These are phyloP conservation scores for Fraxinus quadrangulata DNA, from an alignment of 257 asterid species.

Conservation along the genomic window DNA sequence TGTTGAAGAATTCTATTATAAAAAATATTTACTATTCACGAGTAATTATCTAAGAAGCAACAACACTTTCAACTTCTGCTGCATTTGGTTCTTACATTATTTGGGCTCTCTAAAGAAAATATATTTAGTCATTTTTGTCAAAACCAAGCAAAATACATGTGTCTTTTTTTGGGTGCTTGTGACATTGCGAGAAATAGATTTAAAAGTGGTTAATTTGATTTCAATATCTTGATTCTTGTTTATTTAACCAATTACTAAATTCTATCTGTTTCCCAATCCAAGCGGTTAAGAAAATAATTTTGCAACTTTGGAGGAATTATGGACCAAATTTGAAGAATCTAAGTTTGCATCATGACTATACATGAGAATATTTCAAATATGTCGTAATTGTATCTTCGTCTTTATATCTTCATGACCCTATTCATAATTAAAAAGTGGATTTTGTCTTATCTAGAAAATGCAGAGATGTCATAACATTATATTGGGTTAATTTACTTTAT, in stretches of 20 bases:
- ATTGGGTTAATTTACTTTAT: constrained; percentile 19
- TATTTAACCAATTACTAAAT: neutral
- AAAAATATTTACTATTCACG: neutral
- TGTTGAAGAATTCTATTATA: neutral
- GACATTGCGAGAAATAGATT: neutral
- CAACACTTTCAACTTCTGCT: neutral
- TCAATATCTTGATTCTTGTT: neutral
- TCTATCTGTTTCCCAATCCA: neutral
- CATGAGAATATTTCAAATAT: neutral
- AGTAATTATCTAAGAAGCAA: neutral
- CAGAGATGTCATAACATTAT: neutral
- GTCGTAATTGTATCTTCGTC: neutral
- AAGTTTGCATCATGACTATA: neutral
- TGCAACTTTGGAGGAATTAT: neutral
- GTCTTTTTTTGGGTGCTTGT: neutral
- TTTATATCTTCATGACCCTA: neutral
- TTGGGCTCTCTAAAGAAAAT: neutral
- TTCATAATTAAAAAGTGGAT: neutral
- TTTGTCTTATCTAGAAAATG: neutral
- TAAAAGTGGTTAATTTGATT: neutral
- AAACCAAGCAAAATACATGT: neutral
- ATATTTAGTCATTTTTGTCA: neutral
- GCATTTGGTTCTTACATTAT: neutral
- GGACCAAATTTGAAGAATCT: neutral
- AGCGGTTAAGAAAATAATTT: neutral